Conservation (phyloP, 306 rosid species). For the Mimosa pudica region DNA sequence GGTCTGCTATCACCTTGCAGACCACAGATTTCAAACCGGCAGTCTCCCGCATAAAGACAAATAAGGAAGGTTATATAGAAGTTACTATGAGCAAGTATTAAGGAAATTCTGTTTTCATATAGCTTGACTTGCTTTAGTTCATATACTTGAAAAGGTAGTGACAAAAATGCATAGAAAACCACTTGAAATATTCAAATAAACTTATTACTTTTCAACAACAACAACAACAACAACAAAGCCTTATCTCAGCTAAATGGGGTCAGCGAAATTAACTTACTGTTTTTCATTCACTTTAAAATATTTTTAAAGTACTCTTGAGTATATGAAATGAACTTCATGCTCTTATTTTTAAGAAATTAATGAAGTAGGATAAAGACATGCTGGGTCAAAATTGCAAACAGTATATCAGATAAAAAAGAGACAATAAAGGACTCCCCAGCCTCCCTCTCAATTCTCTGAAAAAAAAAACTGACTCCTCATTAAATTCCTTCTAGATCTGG, state of each 20-base stretch:
- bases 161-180: not conserved
- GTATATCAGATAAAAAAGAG: not conserved
- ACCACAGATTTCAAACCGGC: not conserved
- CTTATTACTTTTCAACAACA: not conserved
- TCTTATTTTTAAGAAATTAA: not conserved
- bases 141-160: not conserved
- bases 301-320: not conserved
- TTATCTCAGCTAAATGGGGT: no score
- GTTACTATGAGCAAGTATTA: not conserved
- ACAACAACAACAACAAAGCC: no score
- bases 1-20: not conserved
- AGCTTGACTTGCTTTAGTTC: not conserved
- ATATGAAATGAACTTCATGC: not conserved
- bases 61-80: not conserved
- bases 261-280: not conserved
- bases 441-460: not conserved
- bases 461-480: not conserved
- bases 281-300: no score
- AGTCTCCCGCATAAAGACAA: not conserved
- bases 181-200: not conserved
- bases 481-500: not conserved
- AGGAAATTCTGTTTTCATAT: not conserved
- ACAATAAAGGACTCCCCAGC: not conserved
- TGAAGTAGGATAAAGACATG: not conserved
- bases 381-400: not conserved